A percentile compares a stretch with the other conserved stretches of the same genome.
phyloP scores from a whole-genome alignment of 1,139 yeast genomes.

The Geotrichum australiense region DNA sequence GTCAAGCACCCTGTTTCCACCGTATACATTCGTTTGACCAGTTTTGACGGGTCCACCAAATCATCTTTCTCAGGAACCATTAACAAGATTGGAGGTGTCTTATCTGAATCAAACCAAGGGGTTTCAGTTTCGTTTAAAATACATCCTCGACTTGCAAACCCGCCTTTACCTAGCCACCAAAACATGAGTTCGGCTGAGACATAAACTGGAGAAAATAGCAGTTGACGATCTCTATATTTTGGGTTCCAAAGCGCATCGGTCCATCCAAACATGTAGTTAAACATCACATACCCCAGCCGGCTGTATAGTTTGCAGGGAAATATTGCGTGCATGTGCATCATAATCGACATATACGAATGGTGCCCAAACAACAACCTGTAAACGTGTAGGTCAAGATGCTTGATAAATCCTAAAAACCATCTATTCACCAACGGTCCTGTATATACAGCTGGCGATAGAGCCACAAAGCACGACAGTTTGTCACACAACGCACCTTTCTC shows the following conservation, averaged over 20 bases:
- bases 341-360: slow-evolving; percentile 32
- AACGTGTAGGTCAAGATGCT: slow-evolving; percentile 22
- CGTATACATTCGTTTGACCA: slow-evolving; percentile 45
- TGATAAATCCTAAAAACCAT: slow-evolving; percentile 43
- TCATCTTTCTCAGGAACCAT: slow-evolving; percentile 59
- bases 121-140: slow-evolving; percentile 42
- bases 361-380: slow-evolving; percentile 47
- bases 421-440: slow-evolving; percentile 64
- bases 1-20: slow-evolving; percentile 20
- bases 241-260: slow-evolving; percentile 70
- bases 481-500: slow-evolving; percentile 37
- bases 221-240: slow-evolving; percentile 60
- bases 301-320: slow-evolving; percentile 49
- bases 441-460: slow-evolving; percentile 84
- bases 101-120: slow-evolving; percentile 48
- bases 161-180: slow-evolving; percentile 72
- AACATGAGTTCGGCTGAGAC: slow-evolving; percentile 75
- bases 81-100: slow-evolving; percentile 50
- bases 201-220: slow-evolving; percentile 78
- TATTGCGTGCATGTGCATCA: slow-evolving; percentile 31
- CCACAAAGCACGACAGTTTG: slow-evolving; percentile 60
- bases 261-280: slow-evolving; percentile 84
- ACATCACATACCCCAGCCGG: slow-evolving; percentile 63
- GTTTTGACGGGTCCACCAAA: slow-evolving; percentile 57
- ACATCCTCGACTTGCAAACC: slow-evolving; percentile 49